Evolutionary conservation across 2,329 filamentous ascomycete species (phyloP).

Genomic region (Colletotrichum eremochloae): DNA sequence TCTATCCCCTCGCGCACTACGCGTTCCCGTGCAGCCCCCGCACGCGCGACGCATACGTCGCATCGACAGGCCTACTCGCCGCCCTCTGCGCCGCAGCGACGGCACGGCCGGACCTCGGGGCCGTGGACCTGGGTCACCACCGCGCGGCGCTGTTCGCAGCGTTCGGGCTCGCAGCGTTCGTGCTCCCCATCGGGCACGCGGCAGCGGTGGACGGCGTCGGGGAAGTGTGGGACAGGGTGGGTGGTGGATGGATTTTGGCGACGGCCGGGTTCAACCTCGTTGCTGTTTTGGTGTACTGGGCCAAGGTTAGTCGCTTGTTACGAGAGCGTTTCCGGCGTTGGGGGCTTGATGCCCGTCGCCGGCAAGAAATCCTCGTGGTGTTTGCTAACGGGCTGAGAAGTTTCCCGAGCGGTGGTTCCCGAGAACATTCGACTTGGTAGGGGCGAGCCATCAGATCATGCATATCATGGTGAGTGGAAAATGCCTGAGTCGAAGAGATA

Average conservation of each 20-base stretch:
- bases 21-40: constrained; percentile 56
- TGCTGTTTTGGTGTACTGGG: constrained; percentile 34
- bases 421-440: constrained; percentile 59
- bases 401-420: constrained; percentile 60
- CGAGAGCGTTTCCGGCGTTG: too few species aligned
- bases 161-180: constrained; percentile 32
- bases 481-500: rapidly evolving
- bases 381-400: constrained; percentile 43
- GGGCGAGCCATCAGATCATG: constrained; percentile 63
- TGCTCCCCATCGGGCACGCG: constrained; percentile 35
- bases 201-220: background rate
- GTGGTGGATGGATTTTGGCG: constrained; percentile 22
- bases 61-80: constrained; percentile 52
- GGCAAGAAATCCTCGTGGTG: background rate
- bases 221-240: constrained; percentile 26
- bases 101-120: constrained; percentile 24
- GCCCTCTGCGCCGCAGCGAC: constrained; percentile 50
- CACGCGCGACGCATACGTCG: constrained; percentile 54
- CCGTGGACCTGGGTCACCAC: constrained; percentile 38
- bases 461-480: constrained; percentile 56
- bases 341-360: too few species aligned
- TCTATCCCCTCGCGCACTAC: constrained; percentile 70
- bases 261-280: constrained; percentile 34
- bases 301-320: constrained; percentile 21
- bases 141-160: constrained; percentile 33